Conservation (phyloP, 2,329 filamentous ascomycete genomes). For the Alternaria infectoria region DNA sequence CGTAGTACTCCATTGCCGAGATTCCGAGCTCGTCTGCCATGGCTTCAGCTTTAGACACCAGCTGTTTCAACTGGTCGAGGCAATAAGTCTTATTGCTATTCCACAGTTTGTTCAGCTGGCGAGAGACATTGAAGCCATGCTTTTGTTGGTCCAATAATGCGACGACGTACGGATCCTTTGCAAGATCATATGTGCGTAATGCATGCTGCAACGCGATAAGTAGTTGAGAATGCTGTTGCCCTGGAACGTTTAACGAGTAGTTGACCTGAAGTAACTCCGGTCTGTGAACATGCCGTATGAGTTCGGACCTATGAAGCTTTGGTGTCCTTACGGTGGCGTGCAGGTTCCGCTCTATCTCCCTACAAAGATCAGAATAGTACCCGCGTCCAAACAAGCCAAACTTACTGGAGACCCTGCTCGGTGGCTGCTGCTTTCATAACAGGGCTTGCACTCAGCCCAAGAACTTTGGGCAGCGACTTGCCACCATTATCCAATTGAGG, state of each 20-base stretch:
- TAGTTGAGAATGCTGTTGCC: conserved; percentile 10
- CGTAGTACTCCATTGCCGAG: conserved; percentile 49
- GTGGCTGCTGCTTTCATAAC: conserved; percentile 65
- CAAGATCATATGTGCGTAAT: conserved; percentile 41
- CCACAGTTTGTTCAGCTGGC: conserved; percentile 34
- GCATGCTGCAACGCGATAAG: conserved; percentile 23
- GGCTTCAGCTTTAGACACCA: conserved; percentile 41
- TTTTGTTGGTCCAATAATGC: conserved; percentile 34
- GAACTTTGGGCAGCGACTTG: conserved; percentile 64
- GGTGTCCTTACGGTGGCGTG: conserved; percentile 74
- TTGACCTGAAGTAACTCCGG: conserved; percentile 61
- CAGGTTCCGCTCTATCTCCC: conserved; percentile 70
- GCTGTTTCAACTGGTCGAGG: conserved; percentile 44
- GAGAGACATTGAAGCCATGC: conserved; percentile 28
- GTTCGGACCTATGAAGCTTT: conserved; percentile 69
- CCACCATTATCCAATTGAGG: conserved; percentile 44
- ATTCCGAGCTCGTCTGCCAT: conserved; percentile 49
- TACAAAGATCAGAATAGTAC: conserved; percentile 30
- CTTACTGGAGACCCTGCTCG: conserved; percentile 57
- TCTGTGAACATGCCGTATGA: conserved; percentile 71
- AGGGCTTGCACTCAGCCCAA: conserved; percentile 84
- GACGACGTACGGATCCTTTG: conserved; percentile 50
- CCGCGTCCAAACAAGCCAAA: neutral
- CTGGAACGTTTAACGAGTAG: conserved; percentile 27
- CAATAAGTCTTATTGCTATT: conserved; percentile 49